These are phyloP conservation scores for Elasticomyces elasticus DNA, from an alignment of 495 filamentous ascomycete species.

Conservation along the genomic window DNA sequence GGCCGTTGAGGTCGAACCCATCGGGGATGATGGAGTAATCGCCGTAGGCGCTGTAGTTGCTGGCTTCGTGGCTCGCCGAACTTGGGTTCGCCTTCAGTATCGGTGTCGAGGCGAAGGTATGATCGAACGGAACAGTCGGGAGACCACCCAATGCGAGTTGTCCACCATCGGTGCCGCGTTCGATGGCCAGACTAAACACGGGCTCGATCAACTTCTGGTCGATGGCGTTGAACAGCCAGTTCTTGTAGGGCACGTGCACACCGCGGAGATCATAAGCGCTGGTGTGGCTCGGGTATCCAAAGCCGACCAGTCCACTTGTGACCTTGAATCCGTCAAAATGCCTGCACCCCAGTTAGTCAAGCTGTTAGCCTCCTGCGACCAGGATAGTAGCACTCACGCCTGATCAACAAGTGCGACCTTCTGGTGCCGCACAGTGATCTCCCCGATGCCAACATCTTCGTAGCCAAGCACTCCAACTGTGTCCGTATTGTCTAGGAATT, in stretches of 20 bases:
- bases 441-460: slow-evolving; percentile 44
- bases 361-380: too few relatives aligned
- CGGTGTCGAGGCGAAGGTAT: slow-evolving; percentile 31
- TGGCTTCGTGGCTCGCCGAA: too few relatives aligned
- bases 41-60: too few relatives aligned
- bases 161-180: slow-evolving; percentile 20
- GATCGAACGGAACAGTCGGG: slow-evolving; percentile 31
- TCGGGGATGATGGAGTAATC: slow-evolving; percentile 39
- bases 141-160: slow-evolving; percentile 46
- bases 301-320: slow-evolving; percentile 16
- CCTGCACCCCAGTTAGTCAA: too few relatives aligned
- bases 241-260: slow-evolving; percentile 24
- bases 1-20: slow-evolving; percentile 27
- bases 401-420: slow-evolving; percentile 45
- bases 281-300: slow-evolving; percentile 10
- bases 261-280: neutral
- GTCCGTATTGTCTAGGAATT: slow-evolving; percentile 51
- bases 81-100: too few relatives aligned
- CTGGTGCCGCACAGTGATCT: slow-evolving; percentile 47
- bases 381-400: too few relatives aligned
- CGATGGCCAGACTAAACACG: slow-evolving; percentile 46
- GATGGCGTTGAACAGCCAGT: slow-evolving; percentile 47
- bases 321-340: slow-evolving; percentile 27
- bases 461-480: slow-evolving; percentile 48
- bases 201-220: slow-evolving; percentile 42